Evolutionary conservation across 1,139 yeast genomes (phyloP).

Genomic region (Blastobotrys arbuscula): DNA sequence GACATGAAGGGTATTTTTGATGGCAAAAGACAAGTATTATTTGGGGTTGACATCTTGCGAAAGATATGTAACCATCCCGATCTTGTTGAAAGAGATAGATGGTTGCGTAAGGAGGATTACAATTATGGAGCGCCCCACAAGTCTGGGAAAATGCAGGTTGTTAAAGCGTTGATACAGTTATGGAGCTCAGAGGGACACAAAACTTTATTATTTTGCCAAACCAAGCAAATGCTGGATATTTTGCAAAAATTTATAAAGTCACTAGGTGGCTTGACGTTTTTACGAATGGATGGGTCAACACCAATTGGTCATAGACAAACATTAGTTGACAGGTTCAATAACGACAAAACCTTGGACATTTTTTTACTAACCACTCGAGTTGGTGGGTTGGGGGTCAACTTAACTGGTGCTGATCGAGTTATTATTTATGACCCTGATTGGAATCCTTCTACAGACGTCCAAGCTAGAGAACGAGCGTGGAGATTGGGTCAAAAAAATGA

Average conservation of each 20-base stretch:
- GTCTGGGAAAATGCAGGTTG: conserved; percentile 90
- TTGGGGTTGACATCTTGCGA: conserved; percentile 84
- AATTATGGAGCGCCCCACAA: conserved; percentile 60
- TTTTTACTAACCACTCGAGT: conserved; percentile 88
- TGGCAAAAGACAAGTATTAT: conserved; percentile 76
- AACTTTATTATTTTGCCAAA: conserved; percentile 80
- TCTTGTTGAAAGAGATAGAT: conserved; percentile 53
- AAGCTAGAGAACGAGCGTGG: conserved; percentile 97
- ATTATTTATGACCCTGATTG: conserved; percentile 96
- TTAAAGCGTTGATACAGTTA: conserved; percentile 62
- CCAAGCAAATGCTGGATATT: conserved; percentile 89
- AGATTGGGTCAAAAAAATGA: conserved; percentile 90
- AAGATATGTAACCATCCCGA: conserved; percentile 98
- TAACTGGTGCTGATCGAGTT: conserved; percentile 93
- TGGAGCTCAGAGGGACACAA: conserved; percentile 80
- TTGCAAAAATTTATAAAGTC: conserved; percentile 55
- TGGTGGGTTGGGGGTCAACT: conserved; percentile 90
- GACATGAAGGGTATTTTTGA: conserved; percentile 66
- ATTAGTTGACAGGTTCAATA: conserved; percentile 76
- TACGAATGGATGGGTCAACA: conserved; percentile 95
- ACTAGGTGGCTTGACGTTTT: conserved; percentile 44
- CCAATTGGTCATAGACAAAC: conserved; percentile 69
- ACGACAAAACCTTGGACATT: conserved; percentile 49
- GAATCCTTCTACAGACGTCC: conserved; percentile 97
- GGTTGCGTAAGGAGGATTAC: conserved; percentile 41